Conservation (phyloP, 192 early-diverging fungal species). For the Dispira parvispora region DNA sequence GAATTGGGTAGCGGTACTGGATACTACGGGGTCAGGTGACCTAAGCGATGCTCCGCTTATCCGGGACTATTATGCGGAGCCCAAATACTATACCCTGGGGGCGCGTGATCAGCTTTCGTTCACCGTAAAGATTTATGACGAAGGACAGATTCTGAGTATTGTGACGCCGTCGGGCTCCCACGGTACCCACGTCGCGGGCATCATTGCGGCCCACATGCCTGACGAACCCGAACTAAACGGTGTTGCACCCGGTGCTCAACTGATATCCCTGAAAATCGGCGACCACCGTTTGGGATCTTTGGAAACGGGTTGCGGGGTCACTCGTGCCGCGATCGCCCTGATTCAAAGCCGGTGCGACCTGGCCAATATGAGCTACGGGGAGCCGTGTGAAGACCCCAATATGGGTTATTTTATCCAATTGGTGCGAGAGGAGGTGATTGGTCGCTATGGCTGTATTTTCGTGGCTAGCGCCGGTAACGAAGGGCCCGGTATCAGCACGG, state of each 20-base stretch:
- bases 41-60: conserved; percentile 40
- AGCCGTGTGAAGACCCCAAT: conserved; percentile 50
- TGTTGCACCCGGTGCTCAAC: conserved; percentile 87
- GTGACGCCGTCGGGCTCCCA: conserved; percentile 73
- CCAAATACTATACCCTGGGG: conserved; percentile 54
- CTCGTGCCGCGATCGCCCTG: conserved; percentile 62
- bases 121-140: conserved; percentile 87
- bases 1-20: conserved; percentile 73
- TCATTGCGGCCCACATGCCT: conserved; percentile 76
- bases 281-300: conserved; percentile 57
- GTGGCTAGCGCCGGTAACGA: conserved; percentile 82
- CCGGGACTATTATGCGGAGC: conserved; percentile 56
- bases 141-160: conserved; percentile 57
- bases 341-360: conserved; percentile 47
- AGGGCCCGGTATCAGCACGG: conserved; percentile 74
- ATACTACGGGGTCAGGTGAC: conserved; percentile 61
- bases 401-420: conserved; percentile 68
- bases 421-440: conserved; percentile 68
- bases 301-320: conserved; percentile 72
- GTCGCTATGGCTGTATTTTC: conserved; percentile 66
- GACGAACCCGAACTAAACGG: conserved; percentile 74
- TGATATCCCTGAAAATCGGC: conserved; percentile 87
- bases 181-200: conserved; percentile 89
- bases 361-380: conserved; percentile 82
- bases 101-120: conserved; percentile 69